Evolutionary conservation across 768 basidiomycete species (phyloP).

Genomic region (Boletus tomentosulus): DNA sequence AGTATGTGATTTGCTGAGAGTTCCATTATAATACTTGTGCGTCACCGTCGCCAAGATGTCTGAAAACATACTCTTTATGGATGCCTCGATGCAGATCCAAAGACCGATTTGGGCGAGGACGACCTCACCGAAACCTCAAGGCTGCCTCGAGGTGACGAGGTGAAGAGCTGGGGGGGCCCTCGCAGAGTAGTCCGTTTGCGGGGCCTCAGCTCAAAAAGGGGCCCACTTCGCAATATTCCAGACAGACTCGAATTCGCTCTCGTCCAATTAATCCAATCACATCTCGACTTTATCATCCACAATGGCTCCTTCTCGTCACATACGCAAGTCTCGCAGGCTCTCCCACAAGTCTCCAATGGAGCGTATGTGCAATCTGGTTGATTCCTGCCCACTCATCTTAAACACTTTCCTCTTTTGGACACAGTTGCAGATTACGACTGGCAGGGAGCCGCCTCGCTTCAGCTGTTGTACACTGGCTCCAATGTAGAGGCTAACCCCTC

Average conservation of each 20-base stretch:
- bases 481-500: conserved; percentile 6
- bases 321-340: conserved; percentile 43
- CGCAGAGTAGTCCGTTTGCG: conserved; percentile 13
- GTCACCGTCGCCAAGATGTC: not conserved
- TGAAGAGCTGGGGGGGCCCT: conserved; percentile 27
- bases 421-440: conserved; percentile 28
- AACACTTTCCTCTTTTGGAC: conserved; percentile 34
- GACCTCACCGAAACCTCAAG: conserved; percentile 31
- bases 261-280: conserved; percentile 7
- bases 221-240: conserved; percentile 6
- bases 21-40: not conserved
- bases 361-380: conserved; percentile 23
- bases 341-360: conserved; percentile 38
- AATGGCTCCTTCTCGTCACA: conserved; percentile 33
- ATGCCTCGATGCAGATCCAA: conserved; percentile 26
- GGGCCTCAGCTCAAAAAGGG: conserved; percentile 31
- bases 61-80: not conserved
- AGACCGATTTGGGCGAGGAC: conserved; percentile 22
- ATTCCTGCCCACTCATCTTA: conserved; percentile 23
- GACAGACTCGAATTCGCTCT: conserved; percentile 8
- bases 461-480: conserved; percentile 19
- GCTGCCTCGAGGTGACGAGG: conserved; percentile 39
- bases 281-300: not conserved
- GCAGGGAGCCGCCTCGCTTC: conserved; percentile 21
- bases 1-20: not conserved